Percentiles rank a stretch among this genome's conserved stretches.
Conservation (phyloP, 495 filamentous ascomycete species). For the Cetradonia linearis region DNA sequence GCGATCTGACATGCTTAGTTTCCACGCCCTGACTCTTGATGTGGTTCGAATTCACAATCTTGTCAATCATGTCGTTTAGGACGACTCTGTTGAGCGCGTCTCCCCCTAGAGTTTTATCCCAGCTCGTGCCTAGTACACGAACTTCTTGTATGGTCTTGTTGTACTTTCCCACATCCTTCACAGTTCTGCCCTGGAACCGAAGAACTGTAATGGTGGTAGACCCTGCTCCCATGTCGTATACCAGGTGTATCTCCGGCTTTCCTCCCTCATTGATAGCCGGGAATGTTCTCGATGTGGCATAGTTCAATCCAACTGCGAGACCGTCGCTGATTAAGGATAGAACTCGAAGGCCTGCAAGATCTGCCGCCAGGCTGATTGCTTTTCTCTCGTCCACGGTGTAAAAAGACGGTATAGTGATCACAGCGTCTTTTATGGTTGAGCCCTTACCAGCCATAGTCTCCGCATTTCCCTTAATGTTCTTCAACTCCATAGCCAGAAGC, state of each 20-base stretch:
- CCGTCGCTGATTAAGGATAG: conserved; percentile 82
- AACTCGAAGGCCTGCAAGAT: conserved; percentile 78
- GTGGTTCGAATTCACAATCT: conserved; percentile 61
- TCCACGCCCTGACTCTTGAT: conserved; percentile 58
- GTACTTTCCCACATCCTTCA: conserved; percentile 86
- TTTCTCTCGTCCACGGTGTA: conserved; percentile 83
- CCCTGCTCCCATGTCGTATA: conserved; percentile 97
- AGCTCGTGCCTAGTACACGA: conserved; percentile 71
- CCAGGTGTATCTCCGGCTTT: conserved; percentile 83
- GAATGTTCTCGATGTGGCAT: conserved; percentile 84
- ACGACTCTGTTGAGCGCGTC: conserved; percentile 82
- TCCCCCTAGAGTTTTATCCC: conserved; percentile 83
- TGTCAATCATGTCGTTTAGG: conserved; percentile 71
- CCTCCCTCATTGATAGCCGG: conserved; percentile 71
- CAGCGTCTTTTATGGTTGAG: conserved; percentile 61
- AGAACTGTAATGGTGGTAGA: conserved; percentile 93
- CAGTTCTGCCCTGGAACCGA: conserved; percentile 74
- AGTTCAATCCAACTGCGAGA: conserved; percentile 86
- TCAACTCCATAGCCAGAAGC: conserved; percentile 90
- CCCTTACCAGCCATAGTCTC: conserved; percentile 75
- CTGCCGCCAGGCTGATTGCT: conserved; percentile 67
- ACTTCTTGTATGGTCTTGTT: conserved; percentile 97
- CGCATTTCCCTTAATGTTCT: conserved; percentile 78
- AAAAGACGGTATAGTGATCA: conserved; percentile 87
- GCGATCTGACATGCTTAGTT: conserved; percentile 48